Conservation (phyloP, 2,329 filamentous ascomycete genomes). For the Colletotrichum sp. region DNA sequence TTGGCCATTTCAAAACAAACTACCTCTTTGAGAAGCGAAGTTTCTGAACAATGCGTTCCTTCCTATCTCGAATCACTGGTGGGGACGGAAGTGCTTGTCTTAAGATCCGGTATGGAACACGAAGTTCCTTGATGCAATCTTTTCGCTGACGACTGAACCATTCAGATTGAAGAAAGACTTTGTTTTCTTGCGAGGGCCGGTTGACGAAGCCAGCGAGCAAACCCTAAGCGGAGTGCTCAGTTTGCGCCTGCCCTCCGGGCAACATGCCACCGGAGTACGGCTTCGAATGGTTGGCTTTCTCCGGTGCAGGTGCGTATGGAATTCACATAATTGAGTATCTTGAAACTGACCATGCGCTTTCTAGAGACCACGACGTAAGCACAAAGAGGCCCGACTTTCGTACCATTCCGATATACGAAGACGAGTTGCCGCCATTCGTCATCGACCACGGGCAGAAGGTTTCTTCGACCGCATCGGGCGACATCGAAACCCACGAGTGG, state of each 20-base stretch:
- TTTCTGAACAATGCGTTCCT: not conserved
- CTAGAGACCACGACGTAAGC: not conserved
- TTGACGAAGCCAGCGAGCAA: not conserved
- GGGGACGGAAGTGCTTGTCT: not conserved
- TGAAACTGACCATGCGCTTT: not conserved
- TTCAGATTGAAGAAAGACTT: not conserved
- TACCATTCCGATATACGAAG: not conserved
- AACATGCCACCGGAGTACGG: not conserved
- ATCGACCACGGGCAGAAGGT: not conserved
- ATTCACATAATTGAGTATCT: not conserved
- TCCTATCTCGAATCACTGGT: not conserved
- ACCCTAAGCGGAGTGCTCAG: not conserved
- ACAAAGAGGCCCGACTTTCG: not conserved
- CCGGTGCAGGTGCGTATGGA: not conserved
- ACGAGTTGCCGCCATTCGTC: not conserved
- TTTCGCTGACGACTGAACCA: not conserved
- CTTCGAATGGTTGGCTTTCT: not conserved
- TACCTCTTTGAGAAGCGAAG: not conserved
- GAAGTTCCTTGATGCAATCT: no score
- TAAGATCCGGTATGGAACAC: not conserved
- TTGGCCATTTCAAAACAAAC: not conserved
- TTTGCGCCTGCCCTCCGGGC: not conserved
- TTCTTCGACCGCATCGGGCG: no score
- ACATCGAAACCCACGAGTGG: not conserved
- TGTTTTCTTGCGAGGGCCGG: not conserved